A percentile compares a stretch with the other conserved stretches of the same genome.
Evolutionary conservation across 306 rosid genomes (phyloP).

Genomic region (Coriaria nepalensis): DNA sequence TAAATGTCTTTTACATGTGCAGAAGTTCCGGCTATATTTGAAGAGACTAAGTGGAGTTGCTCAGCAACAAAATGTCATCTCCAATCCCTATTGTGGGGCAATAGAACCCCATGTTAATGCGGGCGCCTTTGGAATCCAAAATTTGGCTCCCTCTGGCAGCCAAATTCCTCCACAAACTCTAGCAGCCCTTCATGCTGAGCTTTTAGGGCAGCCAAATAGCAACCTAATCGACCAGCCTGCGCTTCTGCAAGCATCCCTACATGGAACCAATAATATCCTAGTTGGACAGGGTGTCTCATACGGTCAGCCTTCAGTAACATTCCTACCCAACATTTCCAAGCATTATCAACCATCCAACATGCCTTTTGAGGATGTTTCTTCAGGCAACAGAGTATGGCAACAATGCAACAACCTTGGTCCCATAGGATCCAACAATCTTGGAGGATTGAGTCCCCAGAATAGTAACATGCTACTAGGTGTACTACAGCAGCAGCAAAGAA

Average conservation of each 20-base stretch:
- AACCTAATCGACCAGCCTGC: conserved; percentile 37
- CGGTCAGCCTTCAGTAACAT: conserved; percentile 34
- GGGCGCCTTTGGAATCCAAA: conserved; percentile 38
- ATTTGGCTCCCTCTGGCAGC: conserved; percentile 56
- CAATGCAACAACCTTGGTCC: conserved; percentile 22
- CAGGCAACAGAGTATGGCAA: conserved; percentile 41
- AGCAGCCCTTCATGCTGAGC: conserved; percentile 62
- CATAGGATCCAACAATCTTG: conserved; percentile 23
- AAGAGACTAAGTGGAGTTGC: conserved; percentile 49
- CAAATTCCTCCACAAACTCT: conserved; percentile 68
- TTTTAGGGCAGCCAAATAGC: conserved; percentile 42
- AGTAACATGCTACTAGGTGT: conserved; percentile 24
- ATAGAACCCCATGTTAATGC: conserved; percentile 37
- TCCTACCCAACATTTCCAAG: conserved; percentile 25
- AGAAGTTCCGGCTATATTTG: conserved; percentile 54
- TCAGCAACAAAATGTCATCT: conserved; percentile 50
- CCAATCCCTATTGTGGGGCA: conserved; percentile 37
- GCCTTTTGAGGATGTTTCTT: conserved; percentile 27
- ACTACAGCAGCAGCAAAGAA: conserved; percentile 19
- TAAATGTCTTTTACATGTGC: conserved; percentile 10
- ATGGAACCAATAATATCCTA: conserved; percentile 26
- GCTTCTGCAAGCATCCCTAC: conserved; percentile 36
- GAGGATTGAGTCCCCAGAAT: conserved; percentile 27
- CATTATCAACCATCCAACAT: conserved; percentile 30
- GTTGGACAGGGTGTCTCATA: conserved; percentile 34